A percentile compares a stretch with the other conserved stretches of the same genome.
These are phyloP conservation scores for Lophiostoma macrostomum DNA, from an alignment of 495 filamentous ascomycete genomes.

Conservation along the genomic window DNA sequence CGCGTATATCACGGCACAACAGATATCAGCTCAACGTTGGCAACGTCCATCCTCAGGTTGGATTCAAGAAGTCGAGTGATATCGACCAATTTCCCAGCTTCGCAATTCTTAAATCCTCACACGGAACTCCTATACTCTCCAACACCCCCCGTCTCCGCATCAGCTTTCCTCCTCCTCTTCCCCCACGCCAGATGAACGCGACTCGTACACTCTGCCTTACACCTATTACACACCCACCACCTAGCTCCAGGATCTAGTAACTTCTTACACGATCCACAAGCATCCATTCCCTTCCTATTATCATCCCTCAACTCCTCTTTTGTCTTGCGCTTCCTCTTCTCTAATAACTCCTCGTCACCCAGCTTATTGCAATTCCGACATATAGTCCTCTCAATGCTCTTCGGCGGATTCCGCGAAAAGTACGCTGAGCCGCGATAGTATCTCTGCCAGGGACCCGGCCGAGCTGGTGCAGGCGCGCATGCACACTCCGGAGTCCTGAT, in stretches of 20 bases:
- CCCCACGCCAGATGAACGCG: slow-evolving; percentile 22
- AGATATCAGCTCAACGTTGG: too few species aligned
- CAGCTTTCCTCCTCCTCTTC: slow-evolving; percentile 1
- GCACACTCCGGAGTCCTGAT: not conserved
- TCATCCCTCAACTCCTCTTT: slow-evolving; percentile 17
- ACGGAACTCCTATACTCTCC: too few species aligned
- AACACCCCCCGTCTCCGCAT: not conserved
- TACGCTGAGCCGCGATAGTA: not conserved
- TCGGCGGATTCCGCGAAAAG: not conserved
- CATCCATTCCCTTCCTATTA: not conserved
- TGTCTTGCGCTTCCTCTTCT: slow-evolving; percentile 11
- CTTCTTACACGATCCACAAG: slow-evolving; percentile 10
- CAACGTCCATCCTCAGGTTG: too few species aligned
- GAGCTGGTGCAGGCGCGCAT: slow-evolving; percentile 6
- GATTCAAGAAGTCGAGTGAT: too few species aligned
- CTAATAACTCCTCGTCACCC: not conserved
- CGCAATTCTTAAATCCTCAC: too few species aligned
- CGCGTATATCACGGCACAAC: too few species aligned
- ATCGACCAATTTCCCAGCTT: too few species aligned
- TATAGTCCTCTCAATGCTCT: not conserved
- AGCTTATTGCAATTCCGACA: slow-evolving; percentile 9
- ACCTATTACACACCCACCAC: slow-evolving; percentile 30
- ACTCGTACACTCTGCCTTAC: slow-evolving; percentile 27
- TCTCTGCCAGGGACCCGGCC: slow-evolving; percentile 2
- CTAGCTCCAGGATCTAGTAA: slow-evolving; percentile 7